Conservation (phyloP, 345 rosid genomes). For the Hypericum androsaemum region DNA sequence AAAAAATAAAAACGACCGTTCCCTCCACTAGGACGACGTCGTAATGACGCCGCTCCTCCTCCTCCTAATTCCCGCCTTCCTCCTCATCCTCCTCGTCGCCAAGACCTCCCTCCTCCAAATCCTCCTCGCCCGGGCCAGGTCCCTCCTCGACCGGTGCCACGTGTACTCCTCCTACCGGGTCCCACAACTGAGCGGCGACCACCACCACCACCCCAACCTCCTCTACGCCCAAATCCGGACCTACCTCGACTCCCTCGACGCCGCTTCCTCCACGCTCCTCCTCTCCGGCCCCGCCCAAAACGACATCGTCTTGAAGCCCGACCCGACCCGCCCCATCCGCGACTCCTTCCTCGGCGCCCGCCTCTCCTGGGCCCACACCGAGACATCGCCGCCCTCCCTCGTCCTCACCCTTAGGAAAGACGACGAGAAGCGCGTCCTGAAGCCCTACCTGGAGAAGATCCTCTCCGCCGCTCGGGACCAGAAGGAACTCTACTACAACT, state of each 20-base stretch:
- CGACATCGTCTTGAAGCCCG: slow-evolving; percentile 18
- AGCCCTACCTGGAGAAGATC: slow-evolving; percentile 20
- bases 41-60: slow-evolving; percentile 12
- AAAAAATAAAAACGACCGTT: no score
- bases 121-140: slow-evolving; percentile 9
- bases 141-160: no score
- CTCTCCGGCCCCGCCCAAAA: slow-evolving; percentile 15
- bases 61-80: slow-evolving; percentile 11
- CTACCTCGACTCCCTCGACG: slow-evolving; percentile 17
- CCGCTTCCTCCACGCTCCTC: slow-evolving; percentile 16
- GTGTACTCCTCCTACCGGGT: no score
- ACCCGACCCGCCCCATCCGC: slow-evolving; percentile 7
- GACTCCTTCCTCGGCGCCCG: slow-evolving; percentile 16
- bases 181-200: no score
- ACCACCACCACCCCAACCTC: no score
- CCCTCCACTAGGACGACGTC: no score
- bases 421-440: slow-evolving; percentile 16
- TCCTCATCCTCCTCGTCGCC: slow-evolving; percentile 11
- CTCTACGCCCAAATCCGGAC: no score
- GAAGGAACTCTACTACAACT: slow-evolving; percentile 13
- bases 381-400: slow-evolving; percentile 1
- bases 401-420: slow-evolving; percentile 14
- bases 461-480: slow-evolving; percentile 12
- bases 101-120: slow-evolving; percentile 11
- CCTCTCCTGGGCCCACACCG: slow-evolving; percentile 11